Evolutionary conservation across 768 basidiomycete species (phyloP), one percentile per base, ranked within the genome.

Genomic region (Agaricus sinodeliciosus): DNA sequence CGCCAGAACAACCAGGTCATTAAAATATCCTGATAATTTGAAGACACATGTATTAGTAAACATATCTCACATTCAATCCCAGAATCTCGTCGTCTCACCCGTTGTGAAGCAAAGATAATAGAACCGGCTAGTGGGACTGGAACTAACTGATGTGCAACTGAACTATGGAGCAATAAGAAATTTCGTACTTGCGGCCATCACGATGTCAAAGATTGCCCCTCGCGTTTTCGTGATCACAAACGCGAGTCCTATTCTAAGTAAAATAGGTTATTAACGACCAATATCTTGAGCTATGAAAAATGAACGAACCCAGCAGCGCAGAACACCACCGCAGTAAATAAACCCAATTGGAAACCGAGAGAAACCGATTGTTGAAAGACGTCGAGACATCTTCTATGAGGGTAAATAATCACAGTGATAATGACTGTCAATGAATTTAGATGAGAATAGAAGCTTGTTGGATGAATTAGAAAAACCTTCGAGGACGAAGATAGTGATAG

Each of bases 91-190:
- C 16, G 43, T 37, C 43, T 16, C n/a, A 51, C 50, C 43, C 50
- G 18, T 36, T 51, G 50, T 11, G 50, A 44, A 36, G 43, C 50
- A 27, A 51, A 51, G 25, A 51, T 51, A 3, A 51, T n/a, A 3
- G 34, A 51, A 4, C 42, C 19, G 5, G 50, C 43, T 9, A 51
- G 19, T 26, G 42, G 50, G 11, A 51, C 50, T 51, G 19, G 11
- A 22, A 19, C 4, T 16, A 12, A 16, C 16, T 9, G n/a, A 22
- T 8, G 42, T 43, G 3, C 4, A 16, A 16, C 16, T 26, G 18
- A 22, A 19, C 15, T 11, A 26, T 9, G 6, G 42, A 22, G 42
- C 9, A 28, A 8, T 15, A 5, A 13, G 28, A 35, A n/a, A 3
- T 37, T 4, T 26, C 25, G 4, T 26, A 36, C 50, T 31, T 44